These are phyloP conservation scores for Epichloe gansuensis DNA, from an alignment of 2,329 filamentous ascomycete genomes.

Conservation along the genomic window DNA sequence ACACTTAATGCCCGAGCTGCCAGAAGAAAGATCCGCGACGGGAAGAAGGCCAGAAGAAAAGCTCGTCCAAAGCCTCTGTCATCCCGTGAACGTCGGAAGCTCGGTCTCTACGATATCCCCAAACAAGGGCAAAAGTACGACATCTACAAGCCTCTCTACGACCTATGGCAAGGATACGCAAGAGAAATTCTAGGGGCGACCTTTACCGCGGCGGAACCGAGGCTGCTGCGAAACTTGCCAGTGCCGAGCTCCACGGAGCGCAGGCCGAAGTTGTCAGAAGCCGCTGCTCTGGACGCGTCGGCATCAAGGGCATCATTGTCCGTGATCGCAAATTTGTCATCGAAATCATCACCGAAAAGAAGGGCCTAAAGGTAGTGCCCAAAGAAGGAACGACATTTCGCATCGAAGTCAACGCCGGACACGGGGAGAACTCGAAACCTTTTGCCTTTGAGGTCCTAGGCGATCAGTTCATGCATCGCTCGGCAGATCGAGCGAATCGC, in stretches of 20 bases:
- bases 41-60: slow-evolving; percentile 34
- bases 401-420: slow-evolving; percentile 48
- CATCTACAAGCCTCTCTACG: slow-evolving; percentile 65
- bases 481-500: slow-evolving; percentile 74
- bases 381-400: slow-evolving; percentile 85
- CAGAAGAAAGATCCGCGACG: slow-evolving; percentile 35
- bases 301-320: slow-evolving; percentile 74
- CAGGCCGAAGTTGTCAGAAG: slow-evolving; percentile 72
- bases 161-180: slow-evolving; percentile 76
- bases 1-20: slow-evolving; percentile 43
- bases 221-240: slow-evolving; percentile 63
- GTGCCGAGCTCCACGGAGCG: slow-evolving; percentile 86
- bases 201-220: slow-evolving; percentile 41
- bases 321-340: slow-evolving; percentile 80
- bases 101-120: slow-evolving; percentile 65
- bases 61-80: slow-evolving; percentile 59
- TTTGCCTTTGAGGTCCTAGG: slow-evolving; percentile 80
- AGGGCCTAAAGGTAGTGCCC: slow-evolving; percentile 66
- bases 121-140: slow-evolving; percentile 50
- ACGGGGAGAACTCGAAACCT: slow-evolving; percentile 10
- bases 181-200: slow-evolving; percentile 62
- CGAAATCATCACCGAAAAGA: slow-evolving; percentile 63
- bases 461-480: slow-evolving; percentile 71
- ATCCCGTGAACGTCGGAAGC: slow-evolving; percentile 60
- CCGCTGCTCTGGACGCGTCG: slow-evolving; percentile 68